phyloP scores from a whole-genome alignment of 768 basidiomycete genomes.

The Albatrellus ellisii region DNA sequence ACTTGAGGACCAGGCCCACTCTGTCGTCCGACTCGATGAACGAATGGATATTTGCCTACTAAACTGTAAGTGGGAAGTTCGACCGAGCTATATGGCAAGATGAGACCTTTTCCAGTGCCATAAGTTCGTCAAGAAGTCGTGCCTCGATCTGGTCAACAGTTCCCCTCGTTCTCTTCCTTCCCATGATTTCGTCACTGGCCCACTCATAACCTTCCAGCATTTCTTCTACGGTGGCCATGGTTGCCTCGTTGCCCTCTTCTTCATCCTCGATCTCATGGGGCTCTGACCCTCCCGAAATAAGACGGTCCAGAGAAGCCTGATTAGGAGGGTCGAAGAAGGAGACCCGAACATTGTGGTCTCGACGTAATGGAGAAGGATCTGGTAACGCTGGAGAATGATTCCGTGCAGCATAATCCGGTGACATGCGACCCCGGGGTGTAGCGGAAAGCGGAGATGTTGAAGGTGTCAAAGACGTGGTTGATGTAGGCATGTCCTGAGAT shows the following conservation, averaged over 20 bases:
- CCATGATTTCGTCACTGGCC: conserved; percentile 71
- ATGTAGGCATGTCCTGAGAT: conserved; percentile 10
- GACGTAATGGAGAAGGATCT: conserved; percentile 28
- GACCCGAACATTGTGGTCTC: conserved; percentile 57
- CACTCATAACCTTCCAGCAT: conserved; percentile 99
- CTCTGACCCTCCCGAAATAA: conserved; percentile 34
- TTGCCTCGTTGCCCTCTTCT: conserved; percentile 67
- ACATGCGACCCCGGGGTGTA: conserved; percentile 4
- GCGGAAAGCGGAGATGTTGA: conserved; percentile 7
- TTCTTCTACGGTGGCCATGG: conserved; percentile 88
- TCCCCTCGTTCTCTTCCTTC: conserved; percentile 47
- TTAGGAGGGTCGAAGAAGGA: conserved; percentile 78
- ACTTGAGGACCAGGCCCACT: conserved; percentile 71
- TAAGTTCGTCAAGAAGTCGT: conserved; percentile 75
- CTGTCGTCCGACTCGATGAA: conserved; percentile 95
- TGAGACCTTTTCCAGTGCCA: conserved; percentile 82
- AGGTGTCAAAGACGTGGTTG: conserved; percentile 3
- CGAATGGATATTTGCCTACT: conserved; percentile 90
- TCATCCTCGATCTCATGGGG: conserved; percentile 23
- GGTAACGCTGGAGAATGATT: conserved; percentile 5
- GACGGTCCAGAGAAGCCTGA: conserved; percentile 57
- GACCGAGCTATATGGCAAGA: conserved; percentile 7
- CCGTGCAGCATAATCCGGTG: neutral
- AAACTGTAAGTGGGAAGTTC: neutral
- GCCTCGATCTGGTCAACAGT: conserved; percentile 90